Evolutionary conservation across 192 early-diverging fungal genomes (phyloP).

Genomic region (Coemansia sp.): DNA sequence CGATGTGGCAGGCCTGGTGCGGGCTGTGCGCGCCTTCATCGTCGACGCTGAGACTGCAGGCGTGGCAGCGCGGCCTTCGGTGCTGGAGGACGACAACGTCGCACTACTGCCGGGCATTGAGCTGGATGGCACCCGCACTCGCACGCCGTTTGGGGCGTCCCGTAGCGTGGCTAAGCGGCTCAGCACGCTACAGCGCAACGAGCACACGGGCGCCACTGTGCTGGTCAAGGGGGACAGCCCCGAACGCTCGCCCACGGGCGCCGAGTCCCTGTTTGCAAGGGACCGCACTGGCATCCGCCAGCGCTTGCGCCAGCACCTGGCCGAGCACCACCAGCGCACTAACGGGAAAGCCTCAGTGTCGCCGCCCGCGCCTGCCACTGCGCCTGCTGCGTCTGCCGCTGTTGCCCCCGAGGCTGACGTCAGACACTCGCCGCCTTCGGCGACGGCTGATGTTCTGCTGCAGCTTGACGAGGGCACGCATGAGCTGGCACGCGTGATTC

Average conservation of each 20-base stretch:
- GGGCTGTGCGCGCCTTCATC: slow-evolving; percentile 75
- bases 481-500: slow-evolving; percentile 53
- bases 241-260: not conserved
- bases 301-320: slow-evolving; percentile 56
- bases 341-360: slow-evolving; percentile 15
- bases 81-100: slow-evolving; percentile 35
- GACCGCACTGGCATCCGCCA: slow-evolving; percentile 51
- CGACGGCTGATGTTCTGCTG: slow-evolving; percentile 42
- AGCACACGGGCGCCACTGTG: slow-evolving; percentile 51
- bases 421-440: not conserved
- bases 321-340: slow-evolving; percentile 52
- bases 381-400: not conserved
- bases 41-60: slow-evolving; percentile 62
- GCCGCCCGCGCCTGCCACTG: not conserved
- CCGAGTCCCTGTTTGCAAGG: slow-evolving; percentile 49
- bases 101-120: slow-evolving; percentile 47
- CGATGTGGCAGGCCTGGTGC: slow-evolving; percentile 74
- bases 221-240: slow-evolving; percentile 37
- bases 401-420: not conserved
- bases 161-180: slow-evolving; percentile 27
- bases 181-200: slow-evolving; percentile 53
- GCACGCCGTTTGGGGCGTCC: slow-evolving; percentile 17
- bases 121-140: slow-evolving; percentile 27
- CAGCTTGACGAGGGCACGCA: slow-evolving; percentile 55
- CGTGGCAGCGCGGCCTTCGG: slow-evolving; percentile 30